These are phyloP conservation scores for Chrysosporium queenslandicum DNA, from an alignment of 2,329 filamentous ascomycete species.

Conservation along the genomic window DNA sequence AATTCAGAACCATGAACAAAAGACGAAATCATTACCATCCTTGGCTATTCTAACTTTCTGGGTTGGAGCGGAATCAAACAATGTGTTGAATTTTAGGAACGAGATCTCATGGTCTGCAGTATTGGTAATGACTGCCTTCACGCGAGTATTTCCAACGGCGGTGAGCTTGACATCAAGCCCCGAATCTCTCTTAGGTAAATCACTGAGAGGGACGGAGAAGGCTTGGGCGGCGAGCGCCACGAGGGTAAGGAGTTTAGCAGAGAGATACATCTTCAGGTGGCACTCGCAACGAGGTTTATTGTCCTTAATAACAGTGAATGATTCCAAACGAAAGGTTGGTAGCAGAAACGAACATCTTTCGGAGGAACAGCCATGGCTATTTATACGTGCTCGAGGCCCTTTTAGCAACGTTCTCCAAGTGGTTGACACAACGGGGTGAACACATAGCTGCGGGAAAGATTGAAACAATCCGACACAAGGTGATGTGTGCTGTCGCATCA, in stretches of 20 bases:
- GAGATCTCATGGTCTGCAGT: constrained; percentile 26
- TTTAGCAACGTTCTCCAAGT: too few relatives aligned
- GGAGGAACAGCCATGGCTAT: background rate
- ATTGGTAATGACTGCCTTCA: constrained; percentile 32
- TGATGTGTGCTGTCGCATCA: background rate
- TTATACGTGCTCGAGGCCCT: background rate
- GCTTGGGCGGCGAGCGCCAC: constrained; percentile 1
- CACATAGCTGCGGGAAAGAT: background rate
- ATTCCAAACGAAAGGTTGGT: too few relatives aligned
- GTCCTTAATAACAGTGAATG: too few relatives aligned
- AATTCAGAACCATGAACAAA: too few relatives aligned
- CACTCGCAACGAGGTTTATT: too few relatives aligned
- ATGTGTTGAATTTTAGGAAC: constrained; percentile 32
- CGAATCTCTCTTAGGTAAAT: constrained; percentile 19
- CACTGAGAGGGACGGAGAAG: background rate
- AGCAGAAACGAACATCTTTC: background rate
- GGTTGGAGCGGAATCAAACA: constrained; percentile 27
- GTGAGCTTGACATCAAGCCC: constrained; percentile 27
- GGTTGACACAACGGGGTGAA: too few relatives aligned
- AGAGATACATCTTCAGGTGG: constrained; percentile 7
- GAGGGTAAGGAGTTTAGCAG: constrained; percentile 1
- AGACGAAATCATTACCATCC: constrained; percentile 21
- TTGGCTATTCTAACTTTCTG: constrained; percentile 30
- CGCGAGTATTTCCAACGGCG: constrained; percentile 25
- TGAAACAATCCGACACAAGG: background rate